Conservation (phyloP, 192 early-diverging fungal species). For the Podila epigama region DNA sequence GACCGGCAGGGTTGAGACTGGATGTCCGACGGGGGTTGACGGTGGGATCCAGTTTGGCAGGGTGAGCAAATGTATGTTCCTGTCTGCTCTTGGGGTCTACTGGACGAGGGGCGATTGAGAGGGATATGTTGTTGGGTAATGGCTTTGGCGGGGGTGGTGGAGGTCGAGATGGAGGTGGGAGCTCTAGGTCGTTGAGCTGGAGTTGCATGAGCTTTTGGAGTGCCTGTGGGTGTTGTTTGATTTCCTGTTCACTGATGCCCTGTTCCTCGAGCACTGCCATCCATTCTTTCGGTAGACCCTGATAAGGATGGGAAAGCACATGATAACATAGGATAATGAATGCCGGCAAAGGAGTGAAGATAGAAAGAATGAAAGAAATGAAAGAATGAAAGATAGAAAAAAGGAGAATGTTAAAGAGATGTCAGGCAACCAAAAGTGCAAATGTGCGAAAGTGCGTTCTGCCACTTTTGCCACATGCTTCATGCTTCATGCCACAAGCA, state of each 20-base stretch:
- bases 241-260: constrained; percentile 55
- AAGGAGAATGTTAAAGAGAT: too few relatives aligned
- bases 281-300: constrained; percentile 61
- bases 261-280: constrained; percentile 49
- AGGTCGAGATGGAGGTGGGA: constrained; percentile 41
- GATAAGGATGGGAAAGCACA: background rate
- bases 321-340: background rate
- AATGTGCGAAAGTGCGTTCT: too few relatives aligned
- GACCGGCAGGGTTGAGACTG: constrained; percentile 32
- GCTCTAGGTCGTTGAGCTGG: constrained; percentile 51
- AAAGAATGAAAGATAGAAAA: too few relatives aligned
- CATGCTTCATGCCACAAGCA: too few relatives aligned
- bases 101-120: background rate
- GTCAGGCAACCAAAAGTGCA: too few relatives aligned
- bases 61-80: background rate
- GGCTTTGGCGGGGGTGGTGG: constrained; percentile 31
- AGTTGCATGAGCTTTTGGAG: constrained; percentile 58
- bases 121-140: constrained; percentile 16
- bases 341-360: background rate
- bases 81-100: constrained; percentile 9
- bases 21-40: constrained; percentile 37
- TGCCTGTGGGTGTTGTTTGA: constrained; percentile 55
- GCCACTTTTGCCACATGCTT: background rate
- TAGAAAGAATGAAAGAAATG: too few relatives aligned
- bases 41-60: constrained; percentile 6